Evolutionary conservation across 1,139 yeast species (phyloP), one percentile per base, ranked within the genome.

Genomic region (Kodamaea derodonti): DNA sequence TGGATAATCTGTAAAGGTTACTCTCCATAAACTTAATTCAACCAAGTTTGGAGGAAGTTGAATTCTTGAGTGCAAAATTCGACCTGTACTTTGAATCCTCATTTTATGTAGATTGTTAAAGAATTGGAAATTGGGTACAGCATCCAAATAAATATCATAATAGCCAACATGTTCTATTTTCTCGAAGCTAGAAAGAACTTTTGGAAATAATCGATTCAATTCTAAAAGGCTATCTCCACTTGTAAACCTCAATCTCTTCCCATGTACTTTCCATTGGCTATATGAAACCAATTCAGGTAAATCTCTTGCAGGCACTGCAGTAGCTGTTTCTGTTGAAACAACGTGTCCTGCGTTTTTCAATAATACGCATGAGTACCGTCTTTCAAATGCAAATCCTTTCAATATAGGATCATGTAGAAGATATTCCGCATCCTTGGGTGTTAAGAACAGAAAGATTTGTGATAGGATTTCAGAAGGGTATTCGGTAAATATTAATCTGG

Each of bases 91-190:
- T 14, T 25, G 28, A 11, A 25, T 25, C 11, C 28, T 12, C 6
- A 25, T 25, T 14, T 14, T 12, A 9, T 13, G 17, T 6, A 25
- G 17, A 14, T 25, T 25, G 4, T 15, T 12, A 25, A 25, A 25
- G 6, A 7, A 9, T 9, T 14, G 12, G 11, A 25, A 25, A 17
- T 25, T 12, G 11, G 12, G 10, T 8, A 25, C 17, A 25, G 12
- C 28, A 13, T 25, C 28, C 11, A 25, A 14, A 14, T 25, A 25
- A 12, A 25, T 11, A 14, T 25, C 28, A 14, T 25, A 25, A 11
- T 25, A 25, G 6, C 17, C 28, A 4, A 25, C 28, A 25, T 25
- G 28, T 14, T 25, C 15, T 25, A 25, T 25, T 14, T 25, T 25
- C 14, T 25, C 28, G 28, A 25, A 25, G 12, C 14, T 12, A 4